phyloP scores from a whole-genome alignment of 495 filamentous ascomycete species.

The Podospora sp. region DNA sequence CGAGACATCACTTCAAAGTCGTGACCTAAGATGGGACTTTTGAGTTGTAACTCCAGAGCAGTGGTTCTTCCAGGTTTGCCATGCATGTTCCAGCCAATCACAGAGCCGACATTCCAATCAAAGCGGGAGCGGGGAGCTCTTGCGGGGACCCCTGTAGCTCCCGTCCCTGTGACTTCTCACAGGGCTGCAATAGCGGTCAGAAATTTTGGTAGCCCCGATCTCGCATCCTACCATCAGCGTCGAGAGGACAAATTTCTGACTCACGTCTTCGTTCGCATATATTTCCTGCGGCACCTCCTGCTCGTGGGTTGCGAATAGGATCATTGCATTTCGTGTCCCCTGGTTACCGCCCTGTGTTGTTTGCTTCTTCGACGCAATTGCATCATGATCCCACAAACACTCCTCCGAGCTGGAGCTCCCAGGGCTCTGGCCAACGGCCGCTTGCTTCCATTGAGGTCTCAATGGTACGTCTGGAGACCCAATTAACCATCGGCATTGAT shows the following conservation, averaged over 20 bases:
- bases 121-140: conserved; percentile 22
- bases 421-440: conserved; percentile 43
- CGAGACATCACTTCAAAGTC: not conserved
- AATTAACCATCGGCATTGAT: not conserved
- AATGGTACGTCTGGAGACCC: conserved; percentile 36
- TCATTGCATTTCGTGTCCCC: not conserved
- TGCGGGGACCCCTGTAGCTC: conserved; percentile 34
- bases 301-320: conserved; percentile 1
- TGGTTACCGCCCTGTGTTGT: not conserved
- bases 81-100: conserved; percentile 31
- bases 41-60: not conserved
- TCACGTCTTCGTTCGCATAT: conserved; percentile 6
- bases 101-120: conserved; percentile 30
- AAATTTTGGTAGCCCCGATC: conserved; percentile 35
- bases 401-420: conserved; percentile 45
- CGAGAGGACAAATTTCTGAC: conserved; percentile 22
- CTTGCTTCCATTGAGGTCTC: conserved; percentile 38
- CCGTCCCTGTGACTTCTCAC: conserved; percentile 32
- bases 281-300: not conserved
- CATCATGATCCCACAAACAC: conserved; percentile 43
- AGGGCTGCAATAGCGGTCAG: conserved; percentile 24
- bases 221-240: conserved; percentile 28
- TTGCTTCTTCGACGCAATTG: not conserved
- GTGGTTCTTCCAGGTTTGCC: not conserved
- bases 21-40: not conserved